A percentile compares a stretch with the other conserved stretches of the same genome.
Evolutionary conservation across 495 filamentous ascomycete genomes (phyloP).

Genomic region (Tuber indicum): DNA sequence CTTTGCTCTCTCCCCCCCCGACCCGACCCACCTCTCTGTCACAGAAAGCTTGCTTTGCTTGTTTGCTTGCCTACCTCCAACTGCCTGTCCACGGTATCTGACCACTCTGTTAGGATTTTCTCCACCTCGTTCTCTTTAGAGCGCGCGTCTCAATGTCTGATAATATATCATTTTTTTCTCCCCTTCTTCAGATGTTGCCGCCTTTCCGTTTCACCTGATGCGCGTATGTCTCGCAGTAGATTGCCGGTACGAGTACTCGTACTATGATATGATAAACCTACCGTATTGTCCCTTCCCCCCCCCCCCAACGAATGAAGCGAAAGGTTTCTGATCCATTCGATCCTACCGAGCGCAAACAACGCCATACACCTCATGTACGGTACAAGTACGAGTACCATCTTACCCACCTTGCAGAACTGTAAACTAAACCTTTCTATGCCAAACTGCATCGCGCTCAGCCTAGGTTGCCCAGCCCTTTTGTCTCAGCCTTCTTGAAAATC

Average conservation of each 20-base stretch:
- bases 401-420: neutral
- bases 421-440: neutral
- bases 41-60: neutral
- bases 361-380: neutral
- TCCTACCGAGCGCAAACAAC: neutral
- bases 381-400: neutral
- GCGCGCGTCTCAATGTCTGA: neutral
- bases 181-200: conserved; percentile 20
- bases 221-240: conserved; percentile 30
- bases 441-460: neutral
- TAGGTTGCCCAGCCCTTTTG: neutral
- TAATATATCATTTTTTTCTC: conserved; percentile 25
- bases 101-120: neutral
- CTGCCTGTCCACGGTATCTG: neutral
- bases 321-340: conserved; percentile 33
- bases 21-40: neutral
- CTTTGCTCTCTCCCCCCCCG: neutral
- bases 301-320: neutral
- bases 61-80: neutral
- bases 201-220: conserved; percentile 28
- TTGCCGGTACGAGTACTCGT: conserved; percentile 13
- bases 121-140: neutral
- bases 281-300: neutral
- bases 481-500: conserved; percentile 1
- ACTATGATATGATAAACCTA: neutral